phyloP scores from a whole-genome alignment of 108 stramenopile species.

The Fragilaria radians region DNA sequence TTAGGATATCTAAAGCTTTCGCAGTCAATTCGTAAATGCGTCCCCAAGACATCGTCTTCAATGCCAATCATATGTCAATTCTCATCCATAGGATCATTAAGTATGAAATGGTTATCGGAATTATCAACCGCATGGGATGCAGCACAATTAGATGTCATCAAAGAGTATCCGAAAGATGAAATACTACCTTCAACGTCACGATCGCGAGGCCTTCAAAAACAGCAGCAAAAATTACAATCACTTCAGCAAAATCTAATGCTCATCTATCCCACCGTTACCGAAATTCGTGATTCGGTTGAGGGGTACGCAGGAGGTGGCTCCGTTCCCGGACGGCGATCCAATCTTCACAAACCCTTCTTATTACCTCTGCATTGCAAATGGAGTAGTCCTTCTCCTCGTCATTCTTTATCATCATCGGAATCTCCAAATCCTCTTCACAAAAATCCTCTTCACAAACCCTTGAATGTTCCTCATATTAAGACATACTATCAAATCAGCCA shows the following conservation, averaged over 20 bases:
- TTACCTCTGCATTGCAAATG: constrained; percentile 39
- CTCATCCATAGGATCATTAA: constrained; percentile 62
- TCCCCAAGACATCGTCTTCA: not conserved
- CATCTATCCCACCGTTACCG: constrained; percentile 65
- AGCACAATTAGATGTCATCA: constrained; percentile 1
- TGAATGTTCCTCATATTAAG: constrained; percentile 68
- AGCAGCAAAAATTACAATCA: not conserved
- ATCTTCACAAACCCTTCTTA: constrained; percentile 54
- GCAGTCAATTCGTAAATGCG: constrained; percentile 28
- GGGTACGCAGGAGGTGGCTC: constrained; percentile 57
- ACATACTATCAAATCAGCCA: constrained; percentile 43
- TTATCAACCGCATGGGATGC: constrained; percentile 38
- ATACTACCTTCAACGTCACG: constrained; percentile 5
- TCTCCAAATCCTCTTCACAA: not conserved
- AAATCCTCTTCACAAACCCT: constrained; percentile 35
- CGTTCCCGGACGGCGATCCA: constrained; percentile 47
- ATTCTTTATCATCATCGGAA: constrained; percentile 2
- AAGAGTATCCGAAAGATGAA: constrained; percentile 1
- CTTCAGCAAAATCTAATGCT: constrained; percentile 18
- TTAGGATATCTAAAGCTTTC: constrained; percentile 43
- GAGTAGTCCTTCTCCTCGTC: constrained; percentile 10
- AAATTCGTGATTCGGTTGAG: constrained; percentile 48
- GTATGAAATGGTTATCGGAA: constrained; percentile 38
- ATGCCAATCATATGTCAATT: constrained; percentile 64
- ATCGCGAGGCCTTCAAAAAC: not conserved